Percentiles rank a stretch among this genome's conserved stretches.
These are phyloP conservation scores for Aureobasidium sp. DNA, from an alignment of 2,329 filamentous ascomycete genomes.

Conservation along the genomic window DNA sequence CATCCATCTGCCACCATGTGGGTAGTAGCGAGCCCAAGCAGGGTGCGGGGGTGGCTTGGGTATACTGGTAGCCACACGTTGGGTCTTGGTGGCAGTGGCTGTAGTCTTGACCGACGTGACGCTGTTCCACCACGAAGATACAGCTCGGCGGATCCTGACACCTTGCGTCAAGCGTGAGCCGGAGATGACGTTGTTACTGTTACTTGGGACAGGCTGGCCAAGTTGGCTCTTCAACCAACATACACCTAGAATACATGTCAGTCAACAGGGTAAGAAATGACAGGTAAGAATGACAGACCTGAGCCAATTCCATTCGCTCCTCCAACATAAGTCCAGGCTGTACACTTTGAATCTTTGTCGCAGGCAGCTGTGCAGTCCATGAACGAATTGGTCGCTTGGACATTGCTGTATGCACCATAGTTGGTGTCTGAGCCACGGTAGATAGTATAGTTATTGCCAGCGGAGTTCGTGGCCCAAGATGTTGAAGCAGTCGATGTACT, in stretches of 20 bases:
- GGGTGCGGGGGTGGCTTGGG: background rate
- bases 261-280: too few species aligned
- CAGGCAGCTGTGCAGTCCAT: conserved; percentile 18
- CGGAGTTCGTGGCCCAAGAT: background rate
- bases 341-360: conserved; percentile 16
- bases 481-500: conserved; percentile 8
- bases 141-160: background rate
- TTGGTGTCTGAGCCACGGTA: conserved; percentile 14
- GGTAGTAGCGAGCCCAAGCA: background rate
- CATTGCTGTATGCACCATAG: conserved; percentile 15
- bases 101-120: background rate
- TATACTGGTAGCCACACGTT: background rate
- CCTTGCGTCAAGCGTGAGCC: conserved; percentile 5
- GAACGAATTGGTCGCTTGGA: conserved; percentile 11
- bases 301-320: background rate
- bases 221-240: conserved; percentile 19
- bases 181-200: conserved; percentile 4
- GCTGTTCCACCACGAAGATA: conserved; percentile 6
- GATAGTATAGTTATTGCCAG: conserved; percentile 11
- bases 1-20: conserved; percentile 5
- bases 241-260: too few species aligned
- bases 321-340: conserved; percentile 19
- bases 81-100: background rate
- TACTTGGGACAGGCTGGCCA: background rate
- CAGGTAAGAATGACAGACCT: too few species aligned